phyloP scores from a whole-genome alignment of 306 rosid species.

The Dalbergia cultrata region DNA sequence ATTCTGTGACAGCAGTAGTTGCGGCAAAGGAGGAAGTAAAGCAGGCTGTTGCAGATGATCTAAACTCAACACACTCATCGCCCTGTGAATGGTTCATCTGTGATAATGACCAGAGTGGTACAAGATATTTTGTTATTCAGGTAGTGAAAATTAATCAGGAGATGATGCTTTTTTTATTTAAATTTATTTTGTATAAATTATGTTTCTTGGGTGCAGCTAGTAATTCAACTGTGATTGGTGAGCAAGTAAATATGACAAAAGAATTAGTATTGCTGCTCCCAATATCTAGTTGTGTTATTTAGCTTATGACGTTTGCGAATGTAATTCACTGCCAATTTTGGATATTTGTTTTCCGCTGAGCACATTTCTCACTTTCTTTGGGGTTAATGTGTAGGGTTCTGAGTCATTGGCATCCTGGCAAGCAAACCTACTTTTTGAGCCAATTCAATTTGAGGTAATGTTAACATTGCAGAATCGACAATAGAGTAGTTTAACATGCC shows the following conservation, averaged over 20 bases:
- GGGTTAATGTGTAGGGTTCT: constrained; percentile 70
- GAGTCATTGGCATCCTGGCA: constrained; percentile 95
- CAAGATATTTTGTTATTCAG: constrained; percentile 88
- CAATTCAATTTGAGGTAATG: constrained; percentile 85
- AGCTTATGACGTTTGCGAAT: background rate
- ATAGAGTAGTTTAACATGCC: background rate
- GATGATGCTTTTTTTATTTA: background rate
- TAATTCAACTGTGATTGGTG: background rate
- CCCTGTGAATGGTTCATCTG: constrained; percentile 96
- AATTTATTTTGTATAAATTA: background rate
- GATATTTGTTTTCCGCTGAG: background rate
- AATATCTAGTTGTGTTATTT: background rate
- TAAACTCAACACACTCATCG: constrained; percentile 77
- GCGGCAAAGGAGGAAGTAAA: constrained; percentile 98
- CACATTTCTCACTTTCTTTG: constrained; percentile 20
- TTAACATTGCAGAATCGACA: background rate
- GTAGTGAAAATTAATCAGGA: constrained; percentile 42
- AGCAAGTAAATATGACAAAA: constrained; percentile 5
- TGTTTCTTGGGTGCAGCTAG: constrained; percentile 18
- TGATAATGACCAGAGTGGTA: constrained; percentile 75
- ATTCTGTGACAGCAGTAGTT: constrained; percentile 92
- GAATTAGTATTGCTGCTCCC: background rate
- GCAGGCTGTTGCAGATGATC: constrained; percentile 95
- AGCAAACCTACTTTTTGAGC: constrained; percentile 97
- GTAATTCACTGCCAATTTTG: constrained; percentile 7